Base-by-base conservation (phyloP, 306 rosid genomes). In the Dalbergia cultrata region DNA sequence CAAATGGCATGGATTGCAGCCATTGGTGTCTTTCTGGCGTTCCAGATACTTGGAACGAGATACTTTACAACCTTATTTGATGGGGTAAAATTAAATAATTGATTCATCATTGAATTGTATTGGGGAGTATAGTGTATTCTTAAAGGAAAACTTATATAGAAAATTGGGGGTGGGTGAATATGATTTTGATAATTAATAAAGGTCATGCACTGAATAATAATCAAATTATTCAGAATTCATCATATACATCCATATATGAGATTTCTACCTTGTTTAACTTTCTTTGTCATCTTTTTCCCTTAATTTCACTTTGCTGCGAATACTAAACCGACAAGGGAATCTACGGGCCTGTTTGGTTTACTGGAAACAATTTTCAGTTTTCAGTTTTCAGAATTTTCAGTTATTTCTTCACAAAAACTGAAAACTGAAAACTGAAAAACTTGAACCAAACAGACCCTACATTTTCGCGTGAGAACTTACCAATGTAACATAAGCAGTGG, bases 1-100 rank as follows among this genome's bases (percentile, higher is more conserved):
- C 45, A 17, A 70, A 80, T 0, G 86, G 78, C 74, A 72, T 89
- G 87, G 99, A 95, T 5, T 95, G 98, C 54, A 93, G 96, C 67
- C 99, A 95, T 75, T 95, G 99, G 99, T 95, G 99, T 66, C 96
- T 95, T 2, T 37, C 93, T 10, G 99, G 99, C 10, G 97, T 95
- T 81, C 98, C 99, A n/a, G 99, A 95, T 71, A 87, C 93, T 57
- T 95, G 99, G 99, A 95, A 95, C 7, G 76, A 86, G 60, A 88
- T 95, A 58, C 91, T 95, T 72, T 91, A 89, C 89, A 92, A 91
- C 76, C 79, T 87, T 53, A 76, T 91, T 82, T 87, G 74, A 81
- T 54, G 10, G 2, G 33, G 13, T 0, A 16, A 34, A 49, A 14
- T 13, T 12, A 12, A 31, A 50, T 21, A 69, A 12, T 31, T 70